Percentiles rank a stretch among this genome's conserved stretches.
phyloP scores from a whole-genome alignment of 2,329 filamentous ascomycete species.

The Beauveria sp. region DNA sequence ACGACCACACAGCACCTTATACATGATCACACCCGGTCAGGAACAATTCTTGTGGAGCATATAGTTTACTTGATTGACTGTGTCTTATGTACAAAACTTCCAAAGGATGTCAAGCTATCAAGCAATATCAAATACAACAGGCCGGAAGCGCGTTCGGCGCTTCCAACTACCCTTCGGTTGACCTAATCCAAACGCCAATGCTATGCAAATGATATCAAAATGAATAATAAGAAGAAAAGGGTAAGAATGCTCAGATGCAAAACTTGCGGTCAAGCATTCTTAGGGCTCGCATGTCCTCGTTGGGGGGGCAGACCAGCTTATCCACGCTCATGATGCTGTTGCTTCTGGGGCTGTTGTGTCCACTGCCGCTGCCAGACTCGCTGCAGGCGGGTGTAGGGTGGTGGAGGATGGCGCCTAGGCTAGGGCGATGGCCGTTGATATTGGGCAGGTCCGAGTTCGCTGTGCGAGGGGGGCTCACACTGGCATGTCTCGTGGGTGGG shows the following conservation, averaged over 20 bases:
- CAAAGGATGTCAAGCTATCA: no score
- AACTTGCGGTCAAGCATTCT: constrained; percentile 58
- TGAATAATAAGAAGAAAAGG: not conserved
- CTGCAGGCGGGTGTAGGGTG: constrained; percentile 40
- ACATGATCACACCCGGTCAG: no score
- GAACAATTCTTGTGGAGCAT: no score
- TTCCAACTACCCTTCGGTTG: no score
- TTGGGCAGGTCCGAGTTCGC: constrained; percentile 27
- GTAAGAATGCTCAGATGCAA: constrained; percentile 22
- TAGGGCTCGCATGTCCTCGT: constrained; percentile 58
- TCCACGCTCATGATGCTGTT: constrained; percentile 16
- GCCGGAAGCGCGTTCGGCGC: no score
- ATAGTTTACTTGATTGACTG: no score
- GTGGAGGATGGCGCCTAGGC: constrained; percentile 43
- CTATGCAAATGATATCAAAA: constrained; percentile 7
- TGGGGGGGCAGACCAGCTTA: constrained; percentile 14
- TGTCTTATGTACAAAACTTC: no score
- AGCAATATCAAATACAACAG: not conserved
- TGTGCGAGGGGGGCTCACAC: constrained; percentile 40
- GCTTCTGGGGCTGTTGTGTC: constrained; percentile 31
- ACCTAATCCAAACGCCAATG: not conserved
- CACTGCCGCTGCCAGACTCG: constrained; percentile 37
- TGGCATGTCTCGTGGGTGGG: constrained; percentile 38
- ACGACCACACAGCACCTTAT: no score
- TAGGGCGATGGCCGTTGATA: constrained; percentile 26